Conservation (phyloP, 306 rosid genomes). For the Vigna reflexopilosa region DNA sequence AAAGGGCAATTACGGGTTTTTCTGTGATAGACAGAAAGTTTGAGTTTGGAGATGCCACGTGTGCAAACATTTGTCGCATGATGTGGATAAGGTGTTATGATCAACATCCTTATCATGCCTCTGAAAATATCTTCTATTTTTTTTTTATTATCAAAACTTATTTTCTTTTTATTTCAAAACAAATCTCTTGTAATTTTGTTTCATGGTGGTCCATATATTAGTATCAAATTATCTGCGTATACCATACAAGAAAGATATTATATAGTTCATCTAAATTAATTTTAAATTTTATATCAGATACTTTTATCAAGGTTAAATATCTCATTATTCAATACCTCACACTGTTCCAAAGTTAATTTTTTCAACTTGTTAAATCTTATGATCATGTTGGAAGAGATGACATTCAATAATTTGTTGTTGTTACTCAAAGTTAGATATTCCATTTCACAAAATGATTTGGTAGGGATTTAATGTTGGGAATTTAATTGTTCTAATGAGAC, state of each 20-base stretch:
- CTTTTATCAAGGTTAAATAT: not conserved
- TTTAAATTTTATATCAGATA: too few relatives aligned
- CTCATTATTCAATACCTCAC: not conserved
- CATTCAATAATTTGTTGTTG: too few relatives aligned
- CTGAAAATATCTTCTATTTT: constrained; percentile 9
- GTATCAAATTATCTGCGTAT: not conserved
- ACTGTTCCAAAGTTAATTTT: not conserved
- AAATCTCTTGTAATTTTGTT: not conserved
- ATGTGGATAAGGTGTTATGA: constrained; percentile 51
- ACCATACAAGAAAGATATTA: not conserved
- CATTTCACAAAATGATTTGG: too few relatives aligned
- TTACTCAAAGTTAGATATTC: too few relatives aligned
- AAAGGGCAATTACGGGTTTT: constrained; percentile 47
- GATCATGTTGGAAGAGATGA: too few relatives aligned
- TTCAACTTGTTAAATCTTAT: too few relatives aligned
- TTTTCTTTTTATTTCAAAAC: not conserved
- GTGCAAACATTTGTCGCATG: constrained; percentile 29
- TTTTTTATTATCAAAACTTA: too few relatives aligned
- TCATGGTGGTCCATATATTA: not conserved
- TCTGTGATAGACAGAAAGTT: not conserved
- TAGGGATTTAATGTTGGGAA: not conserved
- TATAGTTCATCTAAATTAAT: too few relatives aligned
- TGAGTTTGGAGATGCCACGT: constrained; percentile 50
- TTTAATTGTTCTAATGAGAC: not conserved
- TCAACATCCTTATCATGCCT: not conserved